Percentiles rank a stretch among this genome's conserved stretches.
Evolutionary conservation across 768 basidiomycete genomes (phyloP).

Genomic region (Pluteus cervinus): DNA sequence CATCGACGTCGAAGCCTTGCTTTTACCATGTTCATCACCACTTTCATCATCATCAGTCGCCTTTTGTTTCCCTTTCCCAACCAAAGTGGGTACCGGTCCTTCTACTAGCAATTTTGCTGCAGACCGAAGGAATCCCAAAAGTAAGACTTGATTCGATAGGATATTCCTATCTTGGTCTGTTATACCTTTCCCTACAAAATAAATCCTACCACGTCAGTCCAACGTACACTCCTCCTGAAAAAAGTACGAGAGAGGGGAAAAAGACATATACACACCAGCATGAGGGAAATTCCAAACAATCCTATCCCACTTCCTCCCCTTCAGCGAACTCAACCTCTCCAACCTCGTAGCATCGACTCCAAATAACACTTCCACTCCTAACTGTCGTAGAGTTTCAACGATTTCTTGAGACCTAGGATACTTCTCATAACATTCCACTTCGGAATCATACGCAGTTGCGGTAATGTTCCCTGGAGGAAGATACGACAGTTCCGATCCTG

Average conservation of each 20-base stretch:
- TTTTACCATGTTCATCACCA: conserved; percentile 31
- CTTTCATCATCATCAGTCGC: conserved; percentile 41
- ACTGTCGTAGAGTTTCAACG: conserved; percentile 44
- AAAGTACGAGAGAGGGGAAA: conserved; percentile 1
- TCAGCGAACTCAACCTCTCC: conserved; percentile 51
- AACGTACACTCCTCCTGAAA: background rate
- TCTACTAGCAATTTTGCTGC: conserved; percentile 51
- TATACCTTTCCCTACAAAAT: conserved; percentile 69
- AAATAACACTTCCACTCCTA: conserved; percentile 72
- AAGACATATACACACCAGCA: conserved; percentile 70
- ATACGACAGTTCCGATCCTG: conserved; percentile 31
- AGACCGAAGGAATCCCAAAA: conserved; percentile 78
- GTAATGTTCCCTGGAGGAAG: conserved; percentile 65
- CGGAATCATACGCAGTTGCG: conserved; percentile 82
- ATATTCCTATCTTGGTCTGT: conserved; percentile 93
- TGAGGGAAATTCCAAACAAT: conserved; percentile 97
- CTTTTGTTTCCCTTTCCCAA: conserved; percentile 37
- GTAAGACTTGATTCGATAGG: conserved; percentile 76
- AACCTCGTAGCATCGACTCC: conserved; percentile 80
- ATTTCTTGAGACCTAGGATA: conserved; percentile 69
- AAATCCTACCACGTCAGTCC: background rate
- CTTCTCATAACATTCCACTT: conserved; percentile 71
- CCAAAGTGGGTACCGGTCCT: conserved; percentile 48
- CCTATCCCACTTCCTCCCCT: conserved; percentile 63
- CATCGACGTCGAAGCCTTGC: no score